These are phyloP conservation scores for Fusarium sp. DNA, from an alignment of 2,329 filamentous ascomycete species.

Conservation along the genomic window DNA sequence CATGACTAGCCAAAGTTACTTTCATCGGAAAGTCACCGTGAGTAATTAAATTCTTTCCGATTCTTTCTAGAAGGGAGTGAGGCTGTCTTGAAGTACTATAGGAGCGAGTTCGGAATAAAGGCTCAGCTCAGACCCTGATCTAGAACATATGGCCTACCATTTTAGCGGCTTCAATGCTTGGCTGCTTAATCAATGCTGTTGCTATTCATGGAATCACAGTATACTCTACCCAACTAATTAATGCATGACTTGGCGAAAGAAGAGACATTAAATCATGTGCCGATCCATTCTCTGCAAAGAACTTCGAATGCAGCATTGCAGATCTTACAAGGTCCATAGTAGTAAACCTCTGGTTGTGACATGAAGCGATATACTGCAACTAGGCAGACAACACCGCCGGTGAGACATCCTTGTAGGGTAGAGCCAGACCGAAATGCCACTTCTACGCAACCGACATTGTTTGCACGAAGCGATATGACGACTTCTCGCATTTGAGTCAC, in stretches of 20 bases:
- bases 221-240: not conserved
- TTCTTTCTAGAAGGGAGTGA: slow-evolving; percentile 30
- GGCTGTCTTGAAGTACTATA: not conserved
- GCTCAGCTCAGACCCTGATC: not conserved
- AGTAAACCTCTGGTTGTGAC: not conserved
- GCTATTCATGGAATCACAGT: not conserved
- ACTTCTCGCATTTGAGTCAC: not conserved
- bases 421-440: too few species aligned
- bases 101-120: not conserved
- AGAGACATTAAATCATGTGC: not conserved
- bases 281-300: not conserved
- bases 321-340: not conserved
- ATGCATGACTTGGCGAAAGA: not conserved
- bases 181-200: not conserved
- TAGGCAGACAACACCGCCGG: not conserved
- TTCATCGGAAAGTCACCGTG: slow-evolving; percentile 25
- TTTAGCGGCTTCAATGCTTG: not conserved
- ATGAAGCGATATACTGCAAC: not conserved
- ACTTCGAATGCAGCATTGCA: not conserved
- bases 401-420: too few species aligned
- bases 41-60: slow-evolving; percentile 15
- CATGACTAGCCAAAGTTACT: slow-evolving; percentile 32
- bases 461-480: not conserved
- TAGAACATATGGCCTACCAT: not conserved
- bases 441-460: not conserved